phyloP scores from a whole-genome alignment of 257 asterid species.

The Nicotiana tabacum region DNA sequence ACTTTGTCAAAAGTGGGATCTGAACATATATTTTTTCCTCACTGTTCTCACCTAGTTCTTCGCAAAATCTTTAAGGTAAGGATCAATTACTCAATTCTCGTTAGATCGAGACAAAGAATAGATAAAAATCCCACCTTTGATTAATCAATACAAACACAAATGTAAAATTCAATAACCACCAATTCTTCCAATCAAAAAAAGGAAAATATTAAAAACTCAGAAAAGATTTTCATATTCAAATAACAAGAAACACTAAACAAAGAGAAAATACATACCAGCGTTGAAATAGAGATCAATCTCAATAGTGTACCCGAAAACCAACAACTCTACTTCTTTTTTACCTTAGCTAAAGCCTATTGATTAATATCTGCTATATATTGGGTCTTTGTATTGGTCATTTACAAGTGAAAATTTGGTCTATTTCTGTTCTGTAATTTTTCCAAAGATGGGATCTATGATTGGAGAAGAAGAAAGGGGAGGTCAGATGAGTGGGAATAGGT shows the following conservation, averaged over 20 bases:
- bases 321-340: background rate
- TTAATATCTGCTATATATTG: background rate
- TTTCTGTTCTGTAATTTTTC: background rate
- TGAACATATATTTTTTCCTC: background rate
- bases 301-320: conserved; percentile 1
- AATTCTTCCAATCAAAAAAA: background rate
- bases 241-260: background rate
- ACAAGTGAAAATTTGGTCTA: background rate
- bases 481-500: no score
- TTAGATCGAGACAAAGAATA: conserved; percentile 5
- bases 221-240: background rate
- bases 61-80: no score
- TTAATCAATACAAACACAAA: conserved; percentile 29
- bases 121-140: conserved; percentile 23
- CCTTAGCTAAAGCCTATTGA: background rate
- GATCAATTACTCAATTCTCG: background rate
- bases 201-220: conserved; percentile 2
- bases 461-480: no score
- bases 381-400: background rate
- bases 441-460: no score
- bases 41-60: background rate
- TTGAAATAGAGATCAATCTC: conserved; percentile 4
- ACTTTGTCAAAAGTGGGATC: conserved; percentile 1
- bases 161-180: background rate
- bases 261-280: conserved; percentile 11